A percentile compares a stretch with the other conserved stretches of the same genome.
Conservation (phyloP, 371 early-diverging fungal species). For the Cokeromyces recurvatus region DNA sequence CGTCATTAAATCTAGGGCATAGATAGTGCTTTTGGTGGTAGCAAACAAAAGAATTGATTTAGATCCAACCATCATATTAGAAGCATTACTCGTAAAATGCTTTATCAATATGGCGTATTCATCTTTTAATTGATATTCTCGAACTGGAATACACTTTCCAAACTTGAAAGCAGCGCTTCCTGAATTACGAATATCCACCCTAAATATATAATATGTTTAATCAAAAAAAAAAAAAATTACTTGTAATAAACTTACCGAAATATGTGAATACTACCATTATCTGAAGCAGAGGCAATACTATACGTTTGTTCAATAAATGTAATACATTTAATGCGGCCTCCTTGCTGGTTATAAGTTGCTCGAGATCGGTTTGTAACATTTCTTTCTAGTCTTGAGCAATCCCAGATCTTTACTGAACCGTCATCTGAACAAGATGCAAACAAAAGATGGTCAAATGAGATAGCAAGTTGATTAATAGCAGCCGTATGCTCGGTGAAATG, state of each 20-base stretch:
- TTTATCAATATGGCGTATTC: conserved; percentile 69
- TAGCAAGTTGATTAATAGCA: conserved; percentile 67
- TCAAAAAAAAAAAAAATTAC: conserved; percentile 4
- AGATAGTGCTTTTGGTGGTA: conserved; percentile 72
- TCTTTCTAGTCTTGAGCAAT: conserved; percentile 73
- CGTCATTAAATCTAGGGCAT: conserved; percentile 71
- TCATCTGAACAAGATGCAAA: conserved; percentile 87
- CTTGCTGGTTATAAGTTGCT: conserved; percentile 69
- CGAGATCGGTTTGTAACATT: conserved; percentile 80
- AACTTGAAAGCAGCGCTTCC: conserved; percentile 47
- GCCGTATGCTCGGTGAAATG: conserved; percentile 83
- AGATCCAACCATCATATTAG: conserved; percentile 52
- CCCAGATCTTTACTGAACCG: conserved; percentile 88
- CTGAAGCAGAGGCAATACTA: conserved; percentile 80
- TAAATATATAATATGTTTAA: too few relatives aligned
- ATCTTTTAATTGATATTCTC: conserved; percentile 49
- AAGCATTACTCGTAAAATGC: conserved; percentile 65
- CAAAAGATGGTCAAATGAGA: conserved; percentile 73
- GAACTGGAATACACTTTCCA: conserved; percentile 56
- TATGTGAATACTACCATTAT: conserved; percentile 83
- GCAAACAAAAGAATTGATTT: conserved; percentile 76
- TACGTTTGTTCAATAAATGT: conserved; percentile 78
- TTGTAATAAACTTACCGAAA: conserved; percentile 44
- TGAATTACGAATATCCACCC: conserved; percentile 35
- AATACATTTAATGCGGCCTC: conserved; percentile 74